Evolutionary conservation across 2,329 filamentous ascomycete genomes (phyloP).

Genomic region (Colletotrichum somersetense): DNA sequence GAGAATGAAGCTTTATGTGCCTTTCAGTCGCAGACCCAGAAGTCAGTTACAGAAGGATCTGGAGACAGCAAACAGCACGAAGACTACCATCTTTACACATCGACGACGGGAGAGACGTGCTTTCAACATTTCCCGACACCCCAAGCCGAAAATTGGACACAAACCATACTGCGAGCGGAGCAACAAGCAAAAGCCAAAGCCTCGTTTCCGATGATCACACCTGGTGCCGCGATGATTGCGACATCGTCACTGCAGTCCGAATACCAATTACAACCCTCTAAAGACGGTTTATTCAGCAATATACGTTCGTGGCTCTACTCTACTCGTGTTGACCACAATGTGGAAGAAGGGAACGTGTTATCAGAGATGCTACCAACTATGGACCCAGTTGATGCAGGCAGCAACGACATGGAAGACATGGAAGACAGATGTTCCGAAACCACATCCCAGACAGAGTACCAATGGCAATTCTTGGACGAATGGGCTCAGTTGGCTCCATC

Average conservation of each 20-base stretch:
- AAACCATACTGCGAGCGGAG: not conserved
- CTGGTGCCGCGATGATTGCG: not conserved
- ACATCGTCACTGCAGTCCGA: not conserved
- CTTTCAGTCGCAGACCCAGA: too few species aligned
- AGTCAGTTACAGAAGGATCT: not conserved
- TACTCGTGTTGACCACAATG: not conserved
- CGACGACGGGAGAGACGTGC: not conserved
- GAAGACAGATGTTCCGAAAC: not conserved
- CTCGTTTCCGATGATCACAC: not conserved
- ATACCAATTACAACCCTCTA: not conserved
- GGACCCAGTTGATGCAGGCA: not conserved
- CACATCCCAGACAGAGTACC: not conserved
- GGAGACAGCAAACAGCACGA: not conserved
- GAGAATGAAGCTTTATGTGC: not conserved
- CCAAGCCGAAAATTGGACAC: not conserved
- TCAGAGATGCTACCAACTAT: too few species aligned
- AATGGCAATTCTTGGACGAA: constrained; percentile 2
- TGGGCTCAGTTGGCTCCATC: not conserved
- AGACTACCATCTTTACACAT: not conserved
- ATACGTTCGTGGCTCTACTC: constrained; percentile 1
- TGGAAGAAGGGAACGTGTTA: not conserved
- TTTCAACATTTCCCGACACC: not conserved
- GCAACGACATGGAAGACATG: not conserved
- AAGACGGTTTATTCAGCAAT: not conserved
- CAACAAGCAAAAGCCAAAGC: not conserved